These are phyloP conservation scores for Phylloporus sp. DNA, from an alignment of 1,284 basidiomycete species.

Conservation along the genomic window DNA sequence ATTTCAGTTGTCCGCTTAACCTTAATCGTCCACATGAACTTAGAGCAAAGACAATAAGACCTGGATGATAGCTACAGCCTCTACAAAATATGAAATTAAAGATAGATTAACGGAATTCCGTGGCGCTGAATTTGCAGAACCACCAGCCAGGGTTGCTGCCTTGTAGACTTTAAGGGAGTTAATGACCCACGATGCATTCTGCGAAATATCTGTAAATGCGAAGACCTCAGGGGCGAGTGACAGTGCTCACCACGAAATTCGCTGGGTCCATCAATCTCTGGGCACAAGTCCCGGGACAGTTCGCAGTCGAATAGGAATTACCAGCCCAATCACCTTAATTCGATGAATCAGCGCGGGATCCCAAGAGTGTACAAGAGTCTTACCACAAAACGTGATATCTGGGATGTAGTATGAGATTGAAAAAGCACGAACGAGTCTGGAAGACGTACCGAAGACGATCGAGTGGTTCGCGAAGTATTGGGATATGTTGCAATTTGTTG, in stretches of 20 bases:
- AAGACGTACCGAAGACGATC: slow-evolving; percentile 57
- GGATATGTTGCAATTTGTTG: slow-evolving; percentile 49
- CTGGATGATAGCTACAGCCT: slow-evolving; percentile 10
- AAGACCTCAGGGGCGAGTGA: not conserved
- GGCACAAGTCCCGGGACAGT: slow-evolving; percentile 75
- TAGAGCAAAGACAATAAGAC: slow-evolving; percentile 24
- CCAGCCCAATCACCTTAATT: slow-evolving; percentile 79
- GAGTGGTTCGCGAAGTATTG: slow-evolving; percentile 63
- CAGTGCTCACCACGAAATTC: slow-evolving; percentile 64
- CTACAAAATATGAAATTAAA: slow-evolving; percentile 11
- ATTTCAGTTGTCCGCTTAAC: slow-evolving; percentile 8
- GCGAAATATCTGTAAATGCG: slow-evolving; percentile 3
- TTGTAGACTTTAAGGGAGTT: slow-evolving; percentile 59
- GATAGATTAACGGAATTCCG: slow-evolving; percentile 3
- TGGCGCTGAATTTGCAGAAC: slow-evolving; percentile 27
- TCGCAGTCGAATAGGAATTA: slow-evolving; percentile 71
- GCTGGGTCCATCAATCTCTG: slow-evolving; percentile 64
- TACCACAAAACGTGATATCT: slow-evolving; percentile 86
- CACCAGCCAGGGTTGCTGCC: slow-evolving; percentile 42
- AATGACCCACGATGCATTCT: slow-evolving; percentile 66
- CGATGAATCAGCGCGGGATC: slow-evolving; percentile 12
- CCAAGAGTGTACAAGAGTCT: slow-evolving; percentile 10
- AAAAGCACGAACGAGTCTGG: slow-evolving; percentile 11
- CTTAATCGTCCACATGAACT: not conserved
- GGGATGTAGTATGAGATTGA: slow-evolving; percentile 15